phyloP scores from a whole-genome alignment of 805 yeast genomes.

The Nadsonia fulvescens region DNA sequence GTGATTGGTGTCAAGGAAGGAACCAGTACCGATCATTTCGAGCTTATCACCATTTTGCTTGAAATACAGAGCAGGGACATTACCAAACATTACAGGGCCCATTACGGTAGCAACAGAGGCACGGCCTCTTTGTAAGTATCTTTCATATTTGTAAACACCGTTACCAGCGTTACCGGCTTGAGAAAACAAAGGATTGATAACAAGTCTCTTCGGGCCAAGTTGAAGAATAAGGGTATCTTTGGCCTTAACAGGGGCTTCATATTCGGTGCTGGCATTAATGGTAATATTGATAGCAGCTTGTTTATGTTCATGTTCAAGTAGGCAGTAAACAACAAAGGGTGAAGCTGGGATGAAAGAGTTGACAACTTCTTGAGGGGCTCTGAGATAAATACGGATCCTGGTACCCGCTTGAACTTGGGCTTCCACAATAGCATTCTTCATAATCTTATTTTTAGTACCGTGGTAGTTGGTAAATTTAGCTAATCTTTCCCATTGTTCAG shows the following conservation, averaged over 20 bases:
- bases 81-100: conserved; percentile 69
- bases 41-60: conserved; percentile 26
- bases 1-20: conserved; percentile 73
- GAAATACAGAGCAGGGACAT: conserved; percentile 69
- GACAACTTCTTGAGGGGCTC: conserved; percentile 24
- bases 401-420: conserved; percentile 44
- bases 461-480: conserved; percentile 59
- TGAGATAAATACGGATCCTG: conserved; percentile 38
- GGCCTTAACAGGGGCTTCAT: conserved; percentile 50
- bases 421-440: conserved; percentile 34
- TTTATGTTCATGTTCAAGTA: conserved; percentile 75
- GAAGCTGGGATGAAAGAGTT: conserved; percentile 29
- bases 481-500: conserved; percentile 61
- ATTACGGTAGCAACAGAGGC: conserved; percentile 67
- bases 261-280: conserved; percentile 76
- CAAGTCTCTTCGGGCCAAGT: conserved; percentile 82
- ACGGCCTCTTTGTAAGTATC: conserved; percentile 65
- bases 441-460: conserved; percentile 50
- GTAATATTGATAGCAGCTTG: conserved; percentile 65
- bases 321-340: conserved; percentile 52
- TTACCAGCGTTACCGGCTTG: conserved; percentile 56
- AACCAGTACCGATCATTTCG: conserved; percentile 72
- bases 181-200: conserved; percentile 68
- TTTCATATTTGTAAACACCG: conserved; percentile 72
- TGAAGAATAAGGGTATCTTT: conserved; percentile 69